phyloP scores from a whole-genome alignment of 2,329 filamentous ascomycete species.

The Fusarium sp. region DNA sequence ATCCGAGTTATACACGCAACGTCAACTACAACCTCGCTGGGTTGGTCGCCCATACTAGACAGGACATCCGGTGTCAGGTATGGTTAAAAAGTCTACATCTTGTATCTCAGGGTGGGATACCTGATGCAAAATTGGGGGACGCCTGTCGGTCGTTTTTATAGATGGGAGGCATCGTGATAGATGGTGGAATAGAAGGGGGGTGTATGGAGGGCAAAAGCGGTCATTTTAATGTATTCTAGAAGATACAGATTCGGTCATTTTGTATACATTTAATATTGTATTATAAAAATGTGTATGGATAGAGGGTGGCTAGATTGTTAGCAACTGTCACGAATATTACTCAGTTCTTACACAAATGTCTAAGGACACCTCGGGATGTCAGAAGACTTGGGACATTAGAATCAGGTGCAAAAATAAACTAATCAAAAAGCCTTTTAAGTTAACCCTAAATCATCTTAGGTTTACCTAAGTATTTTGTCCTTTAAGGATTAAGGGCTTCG shows the following conservation, averaged over 20 bases:
- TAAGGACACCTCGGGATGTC: no score
- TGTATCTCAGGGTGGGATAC: slow-evolving; percentile 24
- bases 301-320: slow-evolving; percentile 3
- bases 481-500: no score
- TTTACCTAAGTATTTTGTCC: no score
- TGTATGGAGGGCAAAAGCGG: neutral
- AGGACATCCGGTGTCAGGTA: slow-evolving; percentile 20
- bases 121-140: neutral
- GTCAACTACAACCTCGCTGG: neutral
- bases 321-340: neutral
- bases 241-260: neutral
- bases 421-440: no score
- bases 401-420: no score
- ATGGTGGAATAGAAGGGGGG: neutral
- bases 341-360: neutral
- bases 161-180: slow-evolving; percentile 12
- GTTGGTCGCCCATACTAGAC: slow-evolving; percentile 35
- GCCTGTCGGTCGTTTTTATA: slow-evolving; percentile 24
- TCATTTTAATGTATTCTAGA: neutral
- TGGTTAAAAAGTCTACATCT: slow-evolving; percentile 5
- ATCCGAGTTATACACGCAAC: neutral
- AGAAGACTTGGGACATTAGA: no score
- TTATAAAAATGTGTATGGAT: slow-evolving; percentile 5
- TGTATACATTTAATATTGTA: slow-evolving; percentile 3
- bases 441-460: no score